Evolutionary conservation across 768 basidiomycete species (phyloP).

Genomic region (Antrodiella citrinella): DNA sequence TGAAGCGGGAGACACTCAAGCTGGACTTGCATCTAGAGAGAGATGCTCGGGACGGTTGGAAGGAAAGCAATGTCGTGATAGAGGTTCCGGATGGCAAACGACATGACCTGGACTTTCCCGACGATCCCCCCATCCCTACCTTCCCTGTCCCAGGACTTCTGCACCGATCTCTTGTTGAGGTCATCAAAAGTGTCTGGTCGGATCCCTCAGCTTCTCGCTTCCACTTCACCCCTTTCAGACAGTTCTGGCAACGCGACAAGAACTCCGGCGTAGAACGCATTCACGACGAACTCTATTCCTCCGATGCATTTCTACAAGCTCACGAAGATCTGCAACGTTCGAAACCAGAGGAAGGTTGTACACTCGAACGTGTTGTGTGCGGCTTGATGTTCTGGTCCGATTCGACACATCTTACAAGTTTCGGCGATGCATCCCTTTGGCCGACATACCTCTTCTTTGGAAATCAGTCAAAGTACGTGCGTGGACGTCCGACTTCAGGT

Average conservation of each 20-base stretch:
- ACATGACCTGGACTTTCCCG: not conserved
- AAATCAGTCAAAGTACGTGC: conserved; percentile 8
- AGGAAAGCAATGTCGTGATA: not conserved
- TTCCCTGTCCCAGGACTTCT: conserved; percentile 1
- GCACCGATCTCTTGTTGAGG: not conserved
- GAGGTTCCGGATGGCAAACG: conserved; percentile 1
- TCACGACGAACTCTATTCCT: conserved; percentile 18
- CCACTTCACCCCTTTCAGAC: conserved; percentile 2
- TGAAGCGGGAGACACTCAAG: not conserved
- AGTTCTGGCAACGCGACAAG: conserved; percentile 1
- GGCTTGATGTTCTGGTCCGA: conserved; percentile 22
- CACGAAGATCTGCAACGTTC: conserved; percentile 8
- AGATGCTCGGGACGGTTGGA: not conserved
- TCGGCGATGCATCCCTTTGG: conserved; percentile 13
- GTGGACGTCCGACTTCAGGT: conserved; percentile 2
- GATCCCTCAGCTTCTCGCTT: not conserved
- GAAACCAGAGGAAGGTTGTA: conserved; percentile 9
- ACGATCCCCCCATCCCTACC: conserved; percentile 1
- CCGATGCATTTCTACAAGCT: conserved; percentile 11
- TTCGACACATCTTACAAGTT: conserved; percentile 17
- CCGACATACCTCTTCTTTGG: conserved; percentile 9
- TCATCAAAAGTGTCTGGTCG: conserved; percentile 2
- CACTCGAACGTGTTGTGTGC: conserved; percentile 8
- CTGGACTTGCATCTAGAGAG: not conserved
- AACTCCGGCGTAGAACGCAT: conserved; percentile 6